These are phyloP conservation scores for Bipolaris gigantea DNA, from an alignment of 2,329 filamentous ascomycete genomes.

Conservation along the genomic window DNA sequence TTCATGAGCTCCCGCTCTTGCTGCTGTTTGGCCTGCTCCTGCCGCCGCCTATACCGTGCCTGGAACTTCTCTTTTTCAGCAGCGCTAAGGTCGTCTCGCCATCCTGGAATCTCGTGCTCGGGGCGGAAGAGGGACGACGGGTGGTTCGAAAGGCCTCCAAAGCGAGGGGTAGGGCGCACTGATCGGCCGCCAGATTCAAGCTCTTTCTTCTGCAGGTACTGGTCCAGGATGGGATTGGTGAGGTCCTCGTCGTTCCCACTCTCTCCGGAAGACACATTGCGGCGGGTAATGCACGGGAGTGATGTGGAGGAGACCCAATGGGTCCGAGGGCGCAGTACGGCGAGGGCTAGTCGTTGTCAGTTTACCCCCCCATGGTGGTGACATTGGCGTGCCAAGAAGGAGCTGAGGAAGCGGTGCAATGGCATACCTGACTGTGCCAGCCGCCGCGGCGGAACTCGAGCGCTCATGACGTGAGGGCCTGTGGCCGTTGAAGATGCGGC, in stretches of 20 bases:
- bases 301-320: slow-evolving; percentile 15
- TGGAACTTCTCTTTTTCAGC: slow-evolving; percentile 21
- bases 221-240: slow-evolving; percentile 64
- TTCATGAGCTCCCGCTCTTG: slow-evolving; percentile 59
- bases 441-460: slow-evolving; percentile 65
- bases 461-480: slow-evolving; percentile 58
- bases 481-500: slow-evolving; percentile 24
- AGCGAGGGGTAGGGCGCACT: slow-evolving; percentile 12
- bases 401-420: neutral
- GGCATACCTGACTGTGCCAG: slow-evolving; percentile 62
- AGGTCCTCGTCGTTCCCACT: slow-evolving; percentile 23
- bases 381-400: neutral
- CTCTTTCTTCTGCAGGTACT: slow-evolving; percentile 48
- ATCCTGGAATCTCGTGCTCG: slow-evolving; percentile 32
- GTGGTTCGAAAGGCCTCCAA: slow-evolving; percentile 22
- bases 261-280: slow-evolving; percentile 18
- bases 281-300: slow-evolving; percentile 21
- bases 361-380: neutral
- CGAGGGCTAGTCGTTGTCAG: slow-evolving; percentile 26
- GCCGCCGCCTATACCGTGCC: slow-evolving; percentile 10
- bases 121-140: slow-evolving; percentile 30
- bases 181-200: slow-evolving; percentile 6
- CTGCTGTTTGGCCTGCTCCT: slow-evolving; percentile 14
- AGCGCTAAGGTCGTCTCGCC: slow-evolving; percentile 19
- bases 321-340: slow-evolving; percentile 24